phyloP scores from a whole-genome alignment of 2,329 filamentous ascomycete genomes.

The Fusarium napiforme region DNA sequence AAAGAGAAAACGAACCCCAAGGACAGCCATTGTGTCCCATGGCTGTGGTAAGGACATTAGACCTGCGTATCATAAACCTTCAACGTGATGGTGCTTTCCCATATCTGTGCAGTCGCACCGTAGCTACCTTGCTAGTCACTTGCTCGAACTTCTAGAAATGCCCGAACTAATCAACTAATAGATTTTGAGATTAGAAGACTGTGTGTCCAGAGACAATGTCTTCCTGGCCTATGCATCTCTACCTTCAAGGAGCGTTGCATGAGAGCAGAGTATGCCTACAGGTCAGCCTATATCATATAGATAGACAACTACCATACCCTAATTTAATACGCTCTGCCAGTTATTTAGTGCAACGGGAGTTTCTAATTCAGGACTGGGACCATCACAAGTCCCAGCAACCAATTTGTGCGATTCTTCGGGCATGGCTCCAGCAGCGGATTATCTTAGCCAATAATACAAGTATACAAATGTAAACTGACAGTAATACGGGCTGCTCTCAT shows the following conservation, averaged over 20 bases:
- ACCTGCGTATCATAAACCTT: background rate
- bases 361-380: background rate
- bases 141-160: background rate
- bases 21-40: background rate
- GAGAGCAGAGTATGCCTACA: background rate
- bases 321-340: background rate
- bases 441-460: background rate
- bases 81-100: background rate
- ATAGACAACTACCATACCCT: background rate
- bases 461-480: background rate
- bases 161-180: background rate
- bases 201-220: background rate
- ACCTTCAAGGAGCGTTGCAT: background rate
- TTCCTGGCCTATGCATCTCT: background rate
- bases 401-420: background rate
- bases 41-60: background rate
- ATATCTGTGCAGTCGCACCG: background rate
- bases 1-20: background rate
- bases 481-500: background rate
- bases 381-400: background rate
- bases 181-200: background rate
- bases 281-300: background rate
- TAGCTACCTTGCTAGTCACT: background rate
- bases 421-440: background rate
- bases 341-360: background rate